Evolutionary conservation across 768 basidiomycete genomes (phyloP).

Genomic region (Asterophora parasitica): DNA sequence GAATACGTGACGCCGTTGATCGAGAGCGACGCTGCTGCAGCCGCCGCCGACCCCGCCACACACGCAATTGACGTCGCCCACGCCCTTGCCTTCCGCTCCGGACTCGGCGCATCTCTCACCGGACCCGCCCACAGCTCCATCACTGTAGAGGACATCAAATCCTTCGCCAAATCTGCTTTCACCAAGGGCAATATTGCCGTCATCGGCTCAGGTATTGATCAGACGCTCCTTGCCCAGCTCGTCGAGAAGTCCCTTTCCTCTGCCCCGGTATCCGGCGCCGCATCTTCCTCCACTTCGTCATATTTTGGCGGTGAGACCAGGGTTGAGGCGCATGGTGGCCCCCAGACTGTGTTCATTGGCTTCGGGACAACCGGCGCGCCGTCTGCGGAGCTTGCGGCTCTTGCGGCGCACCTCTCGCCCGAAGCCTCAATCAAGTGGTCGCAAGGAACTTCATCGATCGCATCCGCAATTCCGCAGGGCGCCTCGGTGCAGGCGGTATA

Average conservation of each 20-base stretch:
- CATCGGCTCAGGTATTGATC: constrained; percentile 82
- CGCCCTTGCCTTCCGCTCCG: constrained; percentile 86
- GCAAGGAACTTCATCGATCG: constrained; percentile 62
- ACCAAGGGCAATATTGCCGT: constrained; percentile 78
- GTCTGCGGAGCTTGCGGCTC: constrained; percentile 68
- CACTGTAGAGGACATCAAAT: constrained; percentile 64
- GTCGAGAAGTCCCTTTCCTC: constrained; percentile 63
- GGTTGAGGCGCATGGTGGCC: constrained; percentile 52
- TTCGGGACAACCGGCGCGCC: constrained; percentile 70
- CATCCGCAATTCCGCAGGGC: constrained; percentile 51
- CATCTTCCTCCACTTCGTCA: constrained; percentile 31
- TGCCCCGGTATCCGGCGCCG: constrained; percentile 33
- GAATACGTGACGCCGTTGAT: constrained; percentile 73
- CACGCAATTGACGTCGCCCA: constrained; percentile 87
- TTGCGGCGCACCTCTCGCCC: constrained; percentile 78
- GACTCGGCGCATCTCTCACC: constrained; percentile 89
- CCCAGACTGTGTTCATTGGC: constrained; percentile 83
- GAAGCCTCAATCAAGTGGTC: constrained; percentile 85
- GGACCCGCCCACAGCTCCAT: constrained; percentile 65
- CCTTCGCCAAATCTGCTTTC: constrained; percentile 71
- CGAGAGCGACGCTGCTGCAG: constrained; percentile 62
- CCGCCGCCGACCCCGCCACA: constrained; percentile 53
- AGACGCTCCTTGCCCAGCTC: constrained; percentile 61
- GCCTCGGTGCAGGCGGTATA: constrained; percentile 70
- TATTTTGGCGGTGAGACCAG: constrained; percentile 88